Conservation (phyloP, 495 filamentous ascomycete species). For the Gamarada debralockiae region DNA sequence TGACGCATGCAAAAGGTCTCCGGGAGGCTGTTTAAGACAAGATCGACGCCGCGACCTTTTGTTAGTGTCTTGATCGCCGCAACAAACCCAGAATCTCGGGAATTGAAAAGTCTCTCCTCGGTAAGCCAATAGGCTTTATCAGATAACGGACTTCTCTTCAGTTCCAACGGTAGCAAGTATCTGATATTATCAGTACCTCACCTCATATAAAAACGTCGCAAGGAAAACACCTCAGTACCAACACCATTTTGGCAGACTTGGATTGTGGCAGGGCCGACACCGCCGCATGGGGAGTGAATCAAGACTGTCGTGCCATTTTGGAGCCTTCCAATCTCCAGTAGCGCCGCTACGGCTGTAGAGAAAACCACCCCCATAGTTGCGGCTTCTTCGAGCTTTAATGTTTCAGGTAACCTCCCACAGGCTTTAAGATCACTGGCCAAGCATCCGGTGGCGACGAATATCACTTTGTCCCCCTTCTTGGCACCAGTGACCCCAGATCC, state of each 20-base stretch:
- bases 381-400: slow-evolving; percentile 41
- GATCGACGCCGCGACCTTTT: slow-evolving; percentile 47
- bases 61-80: slow-evolving; percentile 38
- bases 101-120: slow-evolving; percentile 45
- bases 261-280: slow-evolving; percentile 57
- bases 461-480: slow-evolving; percentile 49
- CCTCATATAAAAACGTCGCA: background rate
- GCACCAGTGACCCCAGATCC: slow-evolving; percentile 41
- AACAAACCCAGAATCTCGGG: slow-evolving; percentile 36
- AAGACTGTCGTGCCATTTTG: slow-evolving; percentile 45
- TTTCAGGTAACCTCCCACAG: slow-evolving; percentile 39
- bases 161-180: slow-evolving; percentile 55
- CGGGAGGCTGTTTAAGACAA: slow-evolving; percentile 49
- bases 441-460: slow-evolving; percentile 32
- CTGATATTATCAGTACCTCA: slow-evolving; percentile 48
- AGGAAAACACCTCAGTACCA: slow-evolving; percentile 38
- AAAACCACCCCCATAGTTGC: slow-evolving; percentile 26
- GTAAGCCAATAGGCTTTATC: slow-evolving; percentile 42
- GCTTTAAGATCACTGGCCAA: background rate
- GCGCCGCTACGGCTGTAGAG: slow-evolving; percentile 33
- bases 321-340: slow-evolving; percentile 28
- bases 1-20: slow-evolving; percentile 37
- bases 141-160: slow-evolving; percentile 46
- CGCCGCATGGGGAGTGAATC: slow-evolving; percentile 55
- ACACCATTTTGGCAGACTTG: slow-evolving; percentile 29